These are phyloP conservation scores for Alternaria gansuensis DNA, from an alignment of 2,329 filamentous ascomycete genomes.

Conservation along the genomic window DNA sequence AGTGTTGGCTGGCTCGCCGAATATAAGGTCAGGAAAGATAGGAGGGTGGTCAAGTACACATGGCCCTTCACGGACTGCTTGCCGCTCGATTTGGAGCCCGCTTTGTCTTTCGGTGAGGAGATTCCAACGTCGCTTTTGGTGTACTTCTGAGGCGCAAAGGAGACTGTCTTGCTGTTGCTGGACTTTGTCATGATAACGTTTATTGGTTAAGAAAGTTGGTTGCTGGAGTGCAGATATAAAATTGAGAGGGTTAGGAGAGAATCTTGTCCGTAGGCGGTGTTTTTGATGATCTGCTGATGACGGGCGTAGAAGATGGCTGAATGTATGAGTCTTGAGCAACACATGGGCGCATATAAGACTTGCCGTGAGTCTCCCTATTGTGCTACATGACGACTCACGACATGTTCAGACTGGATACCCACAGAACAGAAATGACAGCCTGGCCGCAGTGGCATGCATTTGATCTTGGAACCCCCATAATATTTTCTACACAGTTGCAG, in stretches of 20 bases:
- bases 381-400: background rate
- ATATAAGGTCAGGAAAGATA: background rate
- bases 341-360: conserved; percentile 2
- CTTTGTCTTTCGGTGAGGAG: background rate
- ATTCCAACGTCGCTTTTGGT: background rate
- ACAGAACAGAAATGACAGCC: background rate
- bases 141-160: background rate
- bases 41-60: background rate
- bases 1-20: background rate
- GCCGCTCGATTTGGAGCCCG: background rate
- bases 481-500: conserved; percentile 10
- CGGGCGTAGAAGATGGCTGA: background rate
- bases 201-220: background rate
- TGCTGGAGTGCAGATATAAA: background rate
- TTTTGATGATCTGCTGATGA: background rate
- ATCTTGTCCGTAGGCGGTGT: background rate
- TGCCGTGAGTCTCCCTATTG: background rate
- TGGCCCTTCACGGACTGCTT: background rate
- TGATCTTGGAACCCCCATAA: background rate
- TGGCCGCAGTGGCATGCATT: background rate
- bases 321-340: conserved; percentile 5
- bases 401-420: background rate
- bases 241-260: background rate
- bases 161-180: background rate
- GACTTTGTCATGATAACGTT: conserved; percentile 3